A percentile compares a stretch with the other conserved stretches of the same genome.
Evolutionary conservation across 2,329 filamentous ascomycete genomes (phyloP).

Genomic region (Sordariomycetes sp.): DNA sequence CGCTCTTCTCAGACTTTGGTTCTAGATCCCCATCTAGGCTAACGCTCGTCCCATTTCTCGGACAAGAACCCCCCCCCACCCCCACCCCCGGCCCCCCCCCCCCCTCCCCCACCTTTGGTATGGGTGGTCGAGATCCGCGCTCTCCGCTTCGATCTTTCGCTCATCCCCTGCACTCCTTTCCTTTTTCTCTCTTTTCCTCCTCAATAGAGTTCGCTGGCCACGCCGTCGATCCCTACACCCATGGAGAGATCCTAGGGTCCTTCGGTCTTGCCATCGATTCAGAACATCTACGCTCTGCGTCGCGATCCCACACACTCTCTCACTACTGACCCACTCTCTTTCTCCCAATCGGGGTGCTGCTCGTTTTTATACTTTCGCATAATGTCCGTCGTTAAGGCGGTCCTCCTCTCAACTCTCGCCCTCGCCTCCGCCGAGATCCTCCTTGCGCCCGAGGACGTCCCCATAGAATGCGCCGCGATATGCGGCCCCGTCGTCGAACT

Average conservation of each 20-base stretch:
- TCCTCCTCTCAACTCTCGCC: conserved; percentile 7
- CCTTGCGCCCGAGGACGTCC: conserved; percentile 20
- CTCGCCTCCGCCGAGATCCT: conserved; percentile 14
- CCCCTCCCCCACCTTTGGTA: too few species aligned
- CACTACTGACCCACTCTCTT: background rate
- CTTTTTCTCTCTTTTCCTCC: too few species aligned
- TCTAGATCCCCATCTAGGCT: too few species aligned
- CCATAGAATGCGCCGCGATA: conserved; percentile 23
- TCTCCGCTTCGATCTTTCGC: background rate
- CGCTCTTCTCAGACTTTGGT: background rate
- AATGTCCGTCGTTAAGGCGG: background rate
- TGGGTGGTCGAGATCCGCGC: background rate
- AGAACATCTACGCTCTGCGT: background rate
- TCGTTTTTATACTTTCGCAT: conserved; percentile 1
- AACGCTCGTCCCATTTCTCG: background rate
- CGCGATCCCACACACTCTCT: background rate
- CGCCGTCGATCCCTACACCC: background rate
- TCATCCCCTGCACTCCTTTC: background rate
- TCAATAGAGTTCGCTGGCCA: background rate
- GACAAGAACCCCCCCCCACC: background rate
- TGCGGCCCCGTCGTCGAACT: conserved; percentile 28
- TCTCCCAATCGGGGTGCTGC: background rate
- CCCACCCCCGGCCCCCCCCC: too few species aligned
- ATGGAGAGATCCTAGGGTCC: background rate
- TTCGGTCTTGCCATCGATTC: background rate